Evolutionary conservation across 106 monocot genomes (phyloP).

Genomic region (Dendrobium huoshanense): DNA sequence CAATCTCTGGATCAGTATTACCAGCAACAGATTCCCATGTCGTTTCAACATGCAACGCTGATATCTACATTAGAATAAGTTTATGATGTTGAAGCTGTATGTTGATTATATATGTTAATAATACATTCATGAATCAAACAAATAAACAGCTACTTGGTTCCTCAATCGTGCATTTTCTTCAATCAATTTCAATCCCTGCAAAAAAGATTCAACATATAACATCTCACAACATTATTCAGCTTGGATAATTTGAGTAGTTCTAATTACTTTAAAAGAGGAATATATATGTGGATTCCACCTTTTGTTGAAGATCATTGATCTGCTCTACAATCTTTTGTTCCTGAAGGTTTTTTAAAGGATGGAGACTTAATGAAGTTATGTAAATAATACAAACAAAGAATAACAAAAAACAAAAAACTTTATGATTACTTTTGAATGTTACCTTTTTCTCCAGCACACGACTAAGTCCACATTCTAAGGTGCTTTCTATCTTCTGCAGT

Average conservation of each 20-base stretch:
- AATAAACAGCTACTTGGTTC: slow-evolving; percentile 19
- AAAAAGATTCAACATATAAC: background rate
- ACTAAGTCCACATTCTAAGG: slow-evolving; percentile 34
- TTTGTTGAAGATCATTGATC: slow-evolving; percentile 42
- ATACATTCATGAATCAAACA: background rate
- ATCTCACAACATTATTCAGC: background rate
- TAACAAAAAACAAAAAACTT: background rate
- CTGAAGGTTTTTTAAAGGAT: slow-evolving; percentile 14
- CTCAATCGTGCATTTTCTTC: slow-evolving; percentile 53
- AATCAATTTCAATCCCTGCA: slow-evolving; percentile 30
- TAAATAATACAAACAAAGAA: background rate
- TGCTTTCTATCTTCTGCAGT: slow-evolving; percentile 46
- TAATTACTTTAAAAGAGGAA: background rate
- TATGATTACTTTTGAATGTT: background rate
- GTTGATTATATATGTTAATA: no score
- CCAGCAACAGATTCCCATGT: slow-evolving; percentile 11
- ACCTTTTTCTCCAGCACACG: slow-evolving; percentile 50
- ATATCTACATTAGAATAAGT: background rate
- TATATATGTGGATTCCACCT: slow-evolving; percentile 21
- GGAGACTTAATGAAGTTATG: background rate
- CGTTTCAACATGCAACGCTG: slow-evolving; percentile 41
- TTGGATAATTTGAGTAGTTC: background rate
- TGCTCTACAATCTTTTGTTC: slow-evolving; percentile 35
- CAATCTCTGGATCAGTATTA: slow-evolving; percentile 24
- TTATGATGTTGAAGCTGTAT: background rate